Evolutionary conservation across 176 grass and related monocot species (phyloP), one percentile per base, ranked within the genome.

Genomic region (Echinochloa phyllopogon): DNA sequence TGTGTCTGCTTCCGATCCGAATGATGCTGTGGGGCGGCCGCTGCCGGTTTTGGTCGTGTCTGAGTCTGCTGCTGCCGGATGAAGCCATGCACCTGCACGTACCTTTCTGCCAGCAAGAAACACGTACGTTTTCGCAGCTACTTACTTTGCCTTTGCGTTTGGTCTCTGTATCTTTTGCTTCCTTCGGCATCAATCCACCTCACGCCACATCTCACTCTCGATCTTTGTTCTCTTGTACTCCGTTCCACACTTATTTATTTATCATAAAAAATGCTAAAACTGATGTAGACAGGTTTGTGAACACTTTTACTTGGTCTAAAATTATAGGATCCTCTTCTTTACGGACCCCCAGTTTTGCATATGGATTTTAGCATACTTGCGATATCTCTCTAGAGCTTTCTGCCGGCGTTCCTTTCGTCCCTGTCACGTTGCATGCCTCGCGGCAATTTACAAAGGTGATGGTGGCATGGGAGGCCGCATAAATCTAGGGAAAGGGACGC

Each of bases 141-240:
- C 27, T 72, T 42, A 58, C 37, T 12, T 45, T 23, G 65, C 61
- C 7, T 74, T 12, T 10, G 29, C 51, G 40, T 59, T 76, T 29
- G 63, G 51, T 76, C 62, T 58, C 76, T 61, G 78, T 82, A 38
- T 75, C 51, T 75, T 81, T 66, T 47, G 69, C 68, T 87, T 68
- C 71, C 86, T 68, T 87, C 71, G n/a, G 72, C 79, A 43, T 88
- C 79, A 88, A 29, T 83, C 62, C n/a, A 21, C 60, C 29, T 76
- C 62, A 59, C 52, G 1, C 5, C 29, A 17, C 36, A 6, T 6
- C n/a, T 1, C 4, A 40, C 15, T 72, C 5, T 8, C 18, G 0
- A 15, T 7, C 3, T 10, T 20, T 40, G 33, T n/a, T 29, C 29
- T 40, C 70, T 24, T 27, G 21, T 25, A 47, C 0, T 17, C 29